Evolutionary conservation across 805 yeast genomes (phyloP).

Genomic region (Starmerella khaoyaiensis): DNA sequence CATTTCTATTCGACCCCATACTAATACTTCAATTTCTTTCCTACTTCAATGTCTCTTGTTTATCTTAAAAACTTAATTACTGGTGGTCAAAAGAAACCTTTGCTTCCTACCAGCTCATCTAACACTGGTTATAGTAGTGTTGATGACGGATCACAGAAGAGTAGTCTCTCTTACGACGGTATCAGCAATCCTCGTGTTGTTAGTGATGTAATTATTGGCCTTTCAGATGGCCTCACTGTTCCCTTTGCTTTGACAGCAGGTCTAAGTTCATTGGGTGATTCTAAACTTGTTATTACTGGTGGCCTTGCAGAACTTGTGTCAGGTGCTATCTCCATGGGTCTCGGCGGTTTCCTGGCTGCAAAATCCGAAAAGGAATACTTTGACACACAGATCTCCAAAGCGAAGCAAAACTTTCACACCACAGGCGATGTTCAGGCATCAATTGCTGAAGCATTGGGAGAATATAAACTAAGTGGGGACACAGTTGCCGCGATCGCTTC

Average conservation of each 20-base stretch:
- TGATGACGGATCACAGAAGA: constrained; percentile 15
- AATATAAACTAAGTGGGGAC: constrained; percentile 51
- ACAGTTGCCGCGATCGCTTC: constrained; percentile 61
- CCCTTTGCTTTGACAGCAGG: constrained; percentile 99
- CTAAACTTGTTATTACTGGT: constrained; percentile 88
- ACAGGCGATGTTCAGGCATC: constrained; percentile 47
- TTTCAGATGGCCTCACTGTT: constrained; percentile 90
- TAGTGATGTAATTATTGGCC: constrained; percentile 86
- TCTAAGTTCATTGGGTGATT: constrained; percentile 74
- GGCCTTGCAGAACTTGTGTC: constrained; percentile 95
- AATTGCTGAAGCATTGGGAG: constrained; percentile 66
- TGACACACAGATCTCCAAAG: constrained; percentile 23
- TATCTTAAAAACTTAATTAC: constrained; percentile 25
- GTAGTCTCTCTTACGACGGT: constrained; percentile 21
- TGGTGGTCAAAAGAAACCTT: constrained; percentile 24
- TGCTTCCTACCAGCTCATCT: constrained; percentile 22
- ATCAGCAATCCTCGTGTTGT: constrained; percentile 61
- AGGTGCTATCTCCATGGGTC: constrained; percentile 96
- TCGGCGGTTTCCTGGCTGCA: constrained; percentile 94
- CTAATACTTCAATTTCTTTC: no score
- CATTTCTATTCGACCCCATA: no score
- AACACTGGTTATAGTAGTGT: constrained; percentile 15
- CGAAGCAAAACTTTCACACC: constrained; percentile 13
- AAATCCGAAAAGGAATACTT: constrained; percentile 48
- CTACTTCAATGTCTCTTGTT: constrained; percentile 27